Percentiles rank a stretch among this genome's conserved stretches.
phyloP scores from a whole-genome alignment of 441 rosid genomes.

The Euphorbia schlechtendalii region DNA sequence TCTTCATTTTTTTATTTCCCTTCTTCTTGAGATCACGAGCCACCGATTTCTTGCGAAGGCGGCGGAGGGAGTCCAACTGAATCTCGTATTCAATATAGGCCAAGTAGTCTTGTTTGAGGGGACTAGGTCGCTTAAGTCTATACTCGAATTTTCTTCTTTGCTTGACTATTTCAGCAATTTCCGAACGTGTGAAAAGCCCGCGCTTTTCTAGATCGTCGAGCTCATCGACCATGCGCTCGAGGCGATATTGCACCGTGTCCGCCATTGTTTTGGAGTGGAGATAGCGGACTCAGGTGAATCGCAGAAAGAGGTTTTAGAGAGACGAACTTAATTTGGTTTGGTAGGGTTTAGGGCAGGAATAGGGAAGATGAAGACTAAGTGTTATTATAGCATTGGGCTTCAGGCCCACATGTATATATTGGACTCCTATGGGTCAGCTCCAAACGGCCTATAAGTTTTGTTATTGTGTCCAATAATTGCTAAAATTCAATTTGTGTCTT shows the following conservation, averaged over 20 bases:
- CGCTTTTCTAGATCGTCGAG: conserved; percentile 76
- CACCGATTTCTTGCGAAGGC: conserved; percentile 53
- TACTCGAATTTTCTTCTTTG: conserved; percentile 91
- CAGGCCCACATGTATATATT: not conserved
- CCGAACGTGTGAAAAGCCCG: conserved; percentile 57
- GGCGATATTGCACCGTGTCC: conserved; percentile 90
- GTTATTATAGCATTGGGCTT: conserved; percentile 2
- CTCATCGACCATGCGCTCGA: conserved; percentile 94
- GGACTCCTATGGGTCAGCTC: not conserved
- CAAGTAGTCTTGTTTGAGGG: conserved; percentile 68
- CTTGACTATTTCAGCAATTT: conserved; percentile 73
- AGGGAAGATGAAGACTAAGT: not conserved
- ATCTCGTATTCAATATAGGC: conserved; percentile 79
- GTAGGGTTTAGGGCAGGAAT: conserved; percentile 1
- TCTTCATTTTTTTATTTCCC: conserved; percentile 37
- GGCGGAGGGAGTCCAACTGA: conserved; percentile 68
- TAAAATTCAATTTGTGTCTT: too few relatives aligned
- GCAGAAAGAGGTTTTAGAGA: not conserved
- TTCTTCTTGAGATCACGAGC: conserved; percentile 26
- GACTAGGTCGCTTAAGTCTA: conserved; percentile 78
- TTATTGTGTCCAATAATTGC: not conserved
- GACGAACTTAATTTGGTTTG: not conserved
- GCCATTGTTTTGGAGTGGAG: conserved; percentile 43
- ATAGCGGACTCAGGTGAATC: conserved; percentile 8
- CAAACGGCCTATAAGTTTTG: not conserved